Base-by-base conservation (phyloP, 495 filamentous ascomycete species). In the Hypoxylon subgilvum region DNA sequence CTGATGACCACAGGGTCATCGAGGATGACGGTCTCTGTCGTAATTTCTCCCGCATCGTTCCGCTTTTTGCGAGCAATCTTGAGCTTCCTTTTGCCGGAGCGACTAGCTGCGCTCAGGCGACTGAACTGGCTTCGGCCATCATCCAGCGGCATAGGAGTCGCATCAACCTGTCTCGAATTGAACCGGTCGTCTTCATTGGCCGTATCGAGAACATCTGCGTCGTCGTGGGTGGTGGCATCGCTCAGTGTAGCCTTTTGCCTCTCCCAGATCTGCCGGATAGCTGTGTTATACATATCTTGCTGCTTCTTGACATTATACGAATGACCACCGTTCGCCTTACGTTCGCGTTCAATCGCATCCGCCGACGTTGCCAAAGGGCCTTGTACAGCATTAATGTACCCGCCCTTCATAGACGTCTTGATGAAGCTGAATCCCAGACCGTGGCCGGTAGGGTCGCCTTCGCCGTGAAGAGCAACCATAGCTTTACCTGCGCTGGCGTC, bases 341-440 rank as follows among this genome's bases (percentile, higher is more conserved):
- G 80, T 60, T 89, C 84, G 57, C 88, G 71, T 55, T 80, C 79
- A 22, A 81, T 81, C 40, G 79, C 80, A 52, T 82, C 79, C 48
- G 90, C 88, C 31, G 96, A 84, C 53, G 90, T 95, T 41, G 95
- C 90, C 31, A 88, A 82, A 2, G 91, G 88, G 61, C 91, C 93
- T 64, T 96, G 91, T 7, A 93, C 89, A 52, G 91, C 80, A 23
- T 91, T 88, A 63, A 95, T 90, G 74, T 94, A 99, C 2, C 94
- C 94, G 39, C 94, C 94, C 71, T 99, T 99, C 94, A 99, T 99
- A 9, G 90, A 95, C 0, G 91, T 96, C 65, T 92, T 89, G 61
- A 99, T 88, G 70, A 97, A 96, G 69, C 88, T 96, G 76, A 97
- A 93, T 2, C 90, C 94, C 50, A 96, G 86, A 2, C 94, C 94